Conservation (phyloP, 306 rosid genomes). For the peach (Prunus persica) region DNA sequence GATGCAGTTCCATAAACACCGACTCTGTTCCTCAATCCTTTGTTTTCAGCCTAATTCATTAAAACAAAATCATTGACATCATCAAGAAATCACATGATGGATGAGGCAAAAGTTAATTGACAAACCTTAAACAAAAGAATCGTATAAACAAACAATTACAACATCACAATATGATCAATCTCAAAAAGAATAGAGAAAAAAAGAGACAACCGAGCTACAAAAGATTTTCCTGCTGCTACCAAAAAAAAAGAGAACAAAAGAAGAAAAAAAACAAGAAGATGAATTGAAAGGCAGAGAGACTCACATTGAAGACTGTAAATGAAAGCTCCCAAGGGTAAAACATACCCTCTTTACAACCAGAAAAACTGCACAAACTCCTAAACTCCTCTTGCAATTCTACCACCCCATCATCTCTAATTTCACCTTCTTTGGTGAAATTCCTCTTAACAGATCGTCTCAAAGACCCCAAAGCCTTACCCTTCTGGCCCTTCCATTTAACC, state of each 20-base stretch:
- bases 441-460: conserved; percentile 27
- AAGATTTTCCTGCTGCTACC: not conserved
- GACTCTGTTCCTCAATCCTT: conserved; percentile 18
- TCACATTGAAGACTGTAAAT: conserved; percentile 25
- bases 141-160: not conserved
- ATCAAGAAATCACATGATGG: no score
- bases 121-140: not conserved
- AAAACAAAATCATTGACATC: not conserved
- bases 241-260: not conserved
- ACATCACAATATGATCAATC: no score
- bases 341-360: conserved; percentile 25
- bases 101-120: no score
- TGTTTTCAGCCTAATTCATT: conserved; percentile 21
- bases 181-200: no score
- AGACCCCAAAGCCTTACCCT: conserved; percentile 21
- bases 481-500: conserved; percentile 39
- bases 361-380: conserved; percentile 19
- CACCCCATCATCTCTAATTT: conserved; percentile 10
- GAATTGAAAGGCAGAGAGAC: not conserved
- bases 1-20: conserved; percentile 26
- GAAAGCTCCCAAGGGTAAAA: conserved; percentile 31
- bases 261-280: not conserved
- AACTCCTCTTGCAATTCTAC: conserved; percentile 35
- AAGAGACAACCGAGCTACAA: no score
- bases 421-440: conserved; percentile 21